phyloP scores from a whole-genome alignment of 768 basidiomycete species.

The Boletus fagicola region DNA sequence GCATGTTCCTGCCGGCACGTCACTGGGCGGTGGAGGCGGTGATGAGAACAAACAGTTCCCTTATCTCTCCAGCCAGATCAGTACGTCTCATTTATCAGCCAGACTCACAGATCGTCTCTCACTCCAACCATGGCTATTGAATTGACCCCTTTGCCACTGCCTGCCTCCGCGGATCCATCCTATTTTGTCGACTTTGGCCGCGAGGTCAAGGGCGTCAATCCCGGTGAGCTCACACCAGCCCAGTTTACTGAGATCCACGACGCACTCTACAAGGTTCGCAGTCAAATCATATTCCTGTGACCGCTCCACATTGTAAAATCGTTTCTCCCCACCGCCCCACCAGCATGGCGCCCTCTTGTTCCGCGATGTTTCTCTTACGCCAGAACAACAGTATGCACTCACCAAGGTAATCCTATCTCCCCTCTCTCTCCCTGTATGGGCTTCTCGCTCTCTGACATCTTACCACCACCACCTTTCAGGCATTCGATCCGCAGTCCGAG shows the following conservation, averaged over 20 bases:
- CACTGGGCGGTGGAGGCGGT: not conserved
- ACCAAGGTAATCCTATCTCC: conserved; percentile 61
- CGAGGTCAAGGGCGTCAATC: conserved; percentile 72
- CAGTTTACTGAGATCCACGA: conserved; percentile 67
- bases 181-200: conserved; percentile 73
- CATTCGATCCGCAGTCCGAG: conserved; percentile 65
- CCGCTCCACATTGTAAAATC: not conserved
- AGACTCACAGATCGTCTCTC: not conserved
- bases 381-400: conserved; percentile 81
- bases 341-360: conserved; percentile 78
- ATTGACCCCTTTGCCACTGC: conserved; percentile 63
- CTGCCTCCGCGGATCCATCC: conserved; percentile 66
- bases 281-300: not conserved
- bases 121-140: conserved; percentile 58
- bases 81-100: too few relatives aligned
- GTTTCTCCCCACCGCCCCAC: not conserved
- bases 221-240: conserved; percentile 55
- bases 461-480: conserved; percentile 41
- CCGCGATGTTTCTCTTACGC: conserved; percentile 62
- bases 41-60: not conserved
- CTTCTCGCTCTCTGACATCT: not conserved
- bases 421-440: not conserved
- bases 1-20: conserved; percentile 5
- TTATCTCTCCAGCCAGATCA: too few relatives aligned
- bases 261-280: conserved; percentile 70